Base-by-base conservation (phyloP, 768 basidiomycete species). In the Boletus sp. region DNA sequence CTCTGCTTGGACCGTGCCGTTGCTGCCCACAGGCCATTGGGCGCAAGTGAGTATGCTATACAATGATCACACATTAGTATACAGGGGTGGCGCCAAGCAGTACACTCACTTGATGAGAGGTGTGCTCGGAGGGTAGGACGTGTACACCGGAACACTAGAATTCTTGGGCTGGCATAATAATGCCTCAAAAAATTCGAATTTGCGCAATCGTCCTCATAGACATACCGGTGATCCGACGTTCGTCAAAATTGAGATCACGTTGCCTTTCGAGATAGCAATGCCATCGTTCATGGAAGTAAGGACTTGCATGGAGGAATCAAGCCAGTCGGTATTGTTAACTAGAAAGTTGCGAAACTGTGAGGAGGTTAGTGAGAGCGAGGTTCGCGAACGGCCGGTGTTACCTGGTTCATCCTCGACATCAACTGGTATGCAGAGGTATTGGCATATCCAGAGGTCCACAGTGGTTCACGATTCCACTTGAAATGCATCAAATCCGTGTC, bases 161-260 rank as follows among this genome's bases (percentile, higher is more conserved):
- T 84, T 83, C 58, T 76, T 74, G 4, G 84, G 82, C 85, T 84
- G 60, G 21, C 2, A 4, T 4, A 49, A 63, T 27, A n/a, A 51
- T 19, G 6, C 2, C 15, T 54, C 42, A 49, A n/a, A 38, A 21
- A 40, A 39, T 7, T 39, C 29, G 7, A 23, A n/a, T 25, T 19
- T 30, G 27, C 8, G 37, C 21, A 38, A 41, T 23, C 39, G 43
- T 46, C 38, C 14, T 39, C 14, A 15, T 7, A 57, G 41, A 38
- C 55, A 39, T 64, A 88, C 87, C 21, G 87, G 85, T 51, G 86
- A 87, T 32, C 87, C 89, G 55, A 89, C 81, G 70, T 85, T 88
- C 23, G 86, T 90, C 57, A 85, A 57, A 38, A 90, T 69, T 13
- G 82, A 77, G 46, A 88, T 72, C 10, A 87, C 78, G 19, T 74